Evolutionary conservation across 257 asterid species (phyloP), one percentile per base, ranked within the genome.

Genomic region (Plantago major): DNA sequence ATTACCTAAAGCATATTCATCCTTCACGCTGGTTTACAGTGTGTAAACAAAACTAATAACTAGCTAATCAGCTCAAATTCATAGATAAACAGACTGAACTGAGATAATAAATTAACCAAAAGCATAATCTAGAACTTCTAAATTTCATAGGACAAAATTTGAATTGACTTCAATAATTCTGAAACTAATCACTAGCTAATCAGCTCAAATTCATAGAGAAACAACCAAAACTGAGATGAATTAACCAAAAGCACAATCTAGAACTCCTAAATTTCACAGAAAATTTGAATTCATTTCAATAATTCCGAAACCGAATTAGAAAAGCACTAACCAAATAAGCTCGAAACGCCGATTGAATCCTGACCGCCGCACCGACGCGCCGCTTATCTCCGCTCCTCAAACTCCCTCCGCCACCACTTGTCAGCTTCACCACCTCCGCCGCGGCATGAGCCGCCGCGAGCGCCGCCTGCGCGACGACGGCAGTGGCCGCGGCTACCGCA

Each of bases 401-500:
- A 38, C 80, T 67, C 42, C 84, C 40, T 2, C 40, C 82, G 16
- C 83, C 70, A 26, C 88, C 94, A 9, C 90, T 76, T 5, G 97
- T 92, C 66, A 92, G 67, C 49, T 92, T 67, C 42, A 89, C 95
- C 6, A 92, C 98, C 78, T 84, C 89, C 1, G 97, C 97, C 12
- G 98, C 98, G 10, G 98, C 98, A 65, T 89, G 87, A 4, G 98
- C 97, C 3, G 98, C 98, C 6, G 98, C 97, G 5, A 92, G 87
- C 49, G 98, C 98, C 5, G 98, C 98, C 82, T 92, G 97, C 4
- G 98, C 96, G 22, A 90, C 97, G 5, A 88, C 98, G 1, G 98
- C 98, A 1, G 97, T 92, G 40, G 98, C 98, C 44, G 95, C 97
- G 0, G 98, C 98, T 18, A 92, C 97, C n/a, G 96, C 97, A 65